Percentiles rank a stretch among this genome's conserved stretches.
Evolutionary conservation across 148 eudicot species (phyloP).

Genomic region (Oxyria digyna): DNA sequence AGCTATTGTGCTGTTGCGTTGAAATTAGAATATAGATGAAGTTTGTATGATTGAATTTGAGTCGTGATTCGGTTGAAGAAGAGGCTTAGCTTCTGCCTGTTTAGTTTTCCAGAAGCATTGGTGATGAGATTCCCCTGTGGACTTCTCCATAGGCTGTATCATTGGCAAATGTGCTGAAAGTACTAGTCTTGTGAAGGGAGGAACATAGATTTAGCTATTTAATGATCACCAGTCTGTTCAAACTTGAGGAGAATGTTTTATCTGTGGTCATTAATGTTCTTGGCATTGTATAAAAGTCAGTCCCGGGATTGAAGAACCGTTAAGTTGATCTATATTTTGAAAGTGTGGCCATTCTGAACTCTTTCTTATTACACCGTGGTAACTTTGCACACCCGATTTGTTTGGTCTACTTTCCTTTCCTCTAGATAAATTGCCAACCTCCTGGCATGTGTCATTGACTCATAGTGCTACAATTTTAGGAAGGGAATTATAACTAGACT

Average conservation of each 20-base stretch:
- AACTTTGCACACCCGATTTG: neutral
- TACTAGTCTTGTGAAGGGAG: neutral
- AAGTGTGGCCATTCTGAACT: neutral
- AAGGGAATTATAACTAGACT: neutral
- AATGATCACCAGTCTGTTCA: neutral
- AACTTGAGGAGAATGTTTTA: neutral
- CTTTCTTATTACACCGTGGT: neutral
- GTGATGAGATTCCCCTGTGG: neutral
- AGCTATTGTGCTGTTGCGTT: neutral
- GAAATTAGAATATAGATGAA: neutral
- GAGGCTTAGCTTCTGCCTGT: neutral
- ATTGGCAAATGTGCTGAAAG: neutral
- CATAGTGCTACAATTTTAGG: neutral
- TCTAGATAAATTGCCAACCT: neutral
- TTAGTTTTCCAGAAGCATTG: neutral
- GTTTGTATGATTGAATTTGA: neutral
- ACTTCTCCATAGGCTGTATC: neutral
- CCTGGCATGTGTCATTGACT: neutral
- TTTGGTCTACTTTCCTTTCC: neutral
- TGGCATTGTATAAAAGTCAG: neutral
- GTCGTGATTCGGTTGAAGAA: neutral
- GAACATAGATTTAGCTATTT: neutral
- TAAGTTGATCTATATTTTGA: neutral
- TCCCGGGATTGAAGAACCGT: neutral
- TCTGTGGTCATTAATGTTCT: neutral